Conservation (phyloP, 768 basidiomycete species). For the Pulveroboletus sp. region DNA sequence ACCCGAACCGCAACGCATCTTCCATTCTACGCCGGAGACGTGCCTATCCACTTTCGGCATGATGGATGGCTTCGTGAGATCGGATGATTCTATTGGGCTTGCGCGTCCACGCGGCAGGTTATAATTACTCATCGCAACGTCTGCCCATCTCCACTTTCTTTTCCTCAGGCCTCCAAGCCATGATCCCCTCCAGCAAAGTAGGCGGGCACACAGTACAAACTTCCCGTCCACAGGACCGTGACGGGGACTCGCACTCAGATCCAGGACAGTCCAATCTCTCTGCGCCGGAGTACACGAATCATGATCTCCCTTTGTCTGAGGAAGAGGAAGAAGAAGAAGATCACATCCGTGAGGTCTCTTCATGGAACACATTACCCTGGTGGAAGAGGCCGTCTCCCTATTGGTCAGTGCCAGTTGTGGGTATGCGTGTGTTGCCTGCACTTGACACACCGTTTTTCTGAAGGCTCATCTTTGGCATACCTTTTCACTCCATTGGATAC, state of each 20-base stretch:
- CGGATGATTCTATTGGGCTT: no score
- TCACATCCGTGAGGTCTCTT: constrained; percentile 26
- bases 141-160: not conserved
- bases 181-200: constrained; percentile 11
- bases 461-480: constrained; percentile 58
- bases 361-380: constrained; percentile 51
- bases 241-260: constrained; percentile 41
- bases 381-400: constrained; percentile 70
- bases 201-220: constrained; percentile 12
- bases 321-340: constrained; percentile 23
- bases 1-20: no score
- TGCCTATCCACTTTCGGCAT: no score
- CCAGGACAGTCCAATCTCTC: constrained; percentile 38
- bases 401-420: constrained; percentile 49
- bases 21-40: no score
- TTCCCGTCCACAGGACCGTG: constrained; percentile 43
- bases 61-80: no score
- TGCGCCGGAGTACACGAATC: no score
- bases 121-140: not conserved
- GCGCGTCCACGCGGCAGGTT: no score
- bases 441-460: not conserved
- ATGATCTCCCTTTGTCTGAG: no score
- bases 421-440: not conserved
- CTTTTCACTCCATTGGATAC: constrained; percentile 52
- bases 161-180: constrained; percentile 10